Evolutionary conservation across 1,139 yeast genomes (phyloP).

Genomic region (Debaryomyces coudertii): DNA sequence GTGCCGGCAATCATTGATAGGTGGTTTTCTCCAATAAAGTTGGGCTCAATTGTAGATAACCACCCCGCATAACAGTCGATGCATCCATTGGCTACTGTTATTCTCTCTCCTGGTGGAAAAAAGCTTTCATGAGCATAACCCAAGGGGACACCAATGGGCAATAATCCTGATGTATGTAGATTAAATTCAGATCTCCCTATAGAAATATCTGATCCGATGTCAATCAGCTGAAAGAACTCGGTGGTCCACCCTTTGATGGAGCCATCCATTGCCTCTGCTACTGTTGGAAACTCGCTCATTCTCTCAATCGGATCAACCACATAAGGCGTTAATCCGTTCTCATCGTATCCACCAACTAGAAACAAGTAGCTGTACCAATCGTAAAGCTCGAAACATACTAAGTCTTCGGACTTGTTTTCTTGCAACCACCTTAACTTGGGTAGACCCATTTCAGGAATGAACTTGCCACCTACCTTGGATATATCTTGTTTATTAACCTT

Average conservation of each 20-base stretch:
- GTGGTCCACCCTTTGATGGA: conserved; percentile 58
- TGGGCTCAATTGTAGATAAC: conserved; percentile 35
- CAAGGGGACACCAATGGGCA: conserved; percentile 24
- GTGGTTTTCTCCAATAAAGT: conserved; percentile 14
- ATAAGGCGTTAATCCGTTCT: conserved; percentile 17
- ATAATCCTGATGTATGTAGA: conserved; percentile 8
- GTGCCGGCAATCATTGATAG: conserved; percentile 63
- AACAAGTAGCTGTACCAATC: conserved; percentile 50
- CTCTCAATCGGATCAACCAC: not conserved
- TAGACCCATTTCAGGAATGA: conserved; percentile 59
- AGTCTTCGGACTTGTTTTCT: conserved; percentile 21
- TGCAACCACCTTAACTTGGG: conserved; percentile 52
- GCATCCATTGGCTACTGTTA: conserved; percentile 47
- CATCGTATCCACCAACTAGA: conserved; percentile 26
- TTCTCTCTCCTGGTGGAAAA: not conserved
- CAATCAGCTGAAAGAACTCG: conserved; percentile 24
- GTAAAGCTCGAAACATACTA: conserved; percentile 54
- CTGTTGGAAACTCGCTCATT: conserved; percentile 10
- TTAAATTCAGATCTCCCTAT: conserved; percentile 18
- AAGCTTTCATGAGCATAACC: conserved; percentile 19
- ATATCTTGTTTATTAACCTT: conserved; percentile 19
- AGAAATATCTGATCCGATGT: conserved; percentile 22
- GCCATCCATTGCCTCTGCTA: conserved; percentile 49
- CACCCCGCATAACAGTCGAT: conserved; percentile 65
- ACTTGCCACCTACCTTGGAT: conserved; percentile 44